Percentiles rank a stretch among this genome's conserved stretches.
Evolutionary conservation across 106 monocot species (phyloP).

Genomic region (Amphibolis antarctica): DNA sequence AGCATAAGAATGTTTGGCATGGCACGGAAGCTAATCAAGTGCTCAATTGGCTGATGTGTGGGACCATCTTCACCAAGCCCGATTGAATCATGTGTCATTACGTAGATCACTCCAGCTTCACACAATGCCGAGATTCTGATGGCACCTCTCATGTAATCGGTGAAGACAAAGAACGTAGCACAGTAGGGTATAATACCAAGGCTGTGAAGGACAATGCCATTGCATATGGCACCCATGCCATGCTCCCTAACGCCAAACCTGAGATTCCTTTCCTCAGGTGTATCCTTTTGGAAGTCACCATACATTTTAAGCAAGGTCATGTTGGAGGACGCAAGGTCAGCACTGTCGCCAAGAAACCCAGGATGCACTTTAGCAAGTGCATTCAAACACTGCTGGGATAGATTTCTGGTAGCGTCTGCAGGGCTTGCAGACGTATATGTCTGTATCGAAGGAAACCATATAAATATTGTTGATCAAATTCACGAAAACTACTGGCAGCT

Average conservation of each 20-base stretch:
- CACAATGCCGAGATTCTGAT: constrained; percentile 65
- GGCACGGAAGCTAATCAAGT: constrained; percentile 63
- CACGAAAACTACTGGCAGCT: not conserved
- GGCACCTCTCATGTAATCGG: constrained; percentile 81
- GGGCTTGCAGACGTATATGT: constrained; percentile 63
- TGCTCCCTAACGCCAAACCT: constrained; percentile 84
- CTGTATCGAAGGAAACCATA: constrained; percentile 17
- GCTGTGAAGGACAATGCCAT: constrained; percentile 73
- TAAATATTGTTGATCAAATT: not conserved
- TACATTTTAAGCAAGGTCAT: constrained; percentile 74
- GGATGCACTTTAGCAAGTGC: constrained; percentile 59
- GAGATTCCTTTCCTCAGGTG: constrained; percentile 68
- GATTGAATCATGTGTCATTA: constrained; percentile 89
- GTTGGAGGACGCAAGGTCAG: constrained; percentile 79
- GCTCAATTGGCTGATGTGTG: constrained; percentile 87
- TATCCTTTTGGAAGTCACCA: constrained; percentile 69
- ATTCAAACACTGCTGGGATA: constrained; percentile 77
- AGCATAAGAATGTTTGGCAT: constrained; percentile 83
- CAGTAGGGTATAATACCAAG: constrained; percentile 70
- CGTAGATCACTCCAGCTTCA: constrained; percentile 67
- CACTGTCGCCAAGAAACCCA: constrained; percentile 77
- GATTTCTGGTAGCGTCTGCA: constrained; percentile 68
- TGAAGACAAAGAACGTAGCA: constrained; percentile 86
- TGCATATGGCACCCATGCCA: constrained; percentile 81
- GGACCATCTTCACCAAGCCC: constrained; percentile 92